Base-by-base conservation (phyloP, 768 basidiomycete species). In the Butyriboletus loyo region DNA sequence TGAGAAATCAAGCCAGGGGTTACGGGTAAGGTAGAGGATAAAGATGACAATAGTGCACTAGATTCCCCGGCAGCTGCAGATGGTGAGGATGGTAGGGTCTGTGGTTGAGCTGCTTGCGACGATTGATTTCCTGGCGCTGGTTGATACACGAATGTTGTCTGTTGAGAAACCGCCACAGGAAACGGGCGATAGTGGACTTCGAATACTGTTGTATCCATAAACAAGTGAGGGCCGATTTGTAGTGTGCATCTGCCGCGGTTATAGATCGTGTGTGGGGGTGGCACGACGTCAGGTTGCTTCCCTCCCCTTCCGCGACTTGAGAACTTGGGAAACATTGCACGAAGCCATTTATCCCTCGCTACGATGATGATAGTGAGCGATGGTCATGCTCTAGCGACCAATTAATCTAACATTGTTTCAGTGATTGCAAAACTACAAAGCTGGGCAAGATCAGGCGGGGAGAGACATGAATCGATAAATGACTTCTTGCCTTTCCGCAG, bases 271-370 rank as follows among this genome's bases (percentile, higher is more conserved):
- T 89, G 86, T 0, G 86, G 82, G 3, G 86, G 86, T 36, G 82
- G 82, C 24, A 72, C 65, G 21, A 77, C 71, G 46, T 80, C 77
- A 0, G 76, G 65, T n/a, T 73, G 72, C 60, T 84, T 87, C 50
- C 77, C 78, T 38, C 79, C 79, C 17, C 85, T 80, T 43, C 78
- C 69, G 58, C 82, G 86, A 49, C 78, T 79, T 21, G 86, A 86
- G 64, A 89, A 91, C 61, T 82, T 86, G 24, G 84, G 82, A 56
- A 91, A 89, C 15, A 77, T 79, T 14, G 70, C 65, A 22, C 77
- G 73, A 15, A 91, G 69, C 86, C 87, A 89, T 66, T 77, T 80
- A 24, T 88, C 82, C 36, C 89, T 79, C 27, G 89, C 88, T 89
- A 59, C 39, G 58, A 46, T 49, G 46, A 50, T 45, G 45, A 42